Evolutionary conservation across 2,329 filamentous ascomycete genomes (phyloP), one percentile per base, ranked within the genome.

Genomic region (Teratosphaeria gauchensis): DNA sequence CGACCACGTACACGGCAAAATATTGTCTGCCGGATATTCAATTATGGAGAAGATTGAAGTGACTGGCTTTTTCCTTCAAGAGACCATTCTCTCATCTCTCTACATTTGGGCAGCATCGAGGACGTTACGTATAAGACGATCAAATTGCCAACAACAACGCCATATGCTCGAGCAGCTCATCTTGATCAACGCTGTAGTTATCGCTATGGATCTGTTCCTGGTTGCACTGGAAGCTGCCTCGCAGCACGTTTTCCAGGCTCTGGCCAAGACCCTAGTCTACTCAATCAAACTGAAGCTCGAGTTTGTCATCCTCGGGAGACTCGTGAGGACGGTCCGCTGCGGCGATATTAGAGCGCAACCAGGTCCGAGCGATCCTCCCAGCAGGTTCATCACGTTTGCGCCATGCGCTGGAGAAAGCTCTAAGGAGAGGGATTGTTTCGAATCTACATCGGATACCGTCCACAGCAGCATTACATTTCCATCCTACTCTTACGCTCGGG

Each of bases 151-250:
- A 5, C 61, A 62, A 5, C 65, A 65, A 1, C 65, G 68, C 5
- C 59, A 35, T 38, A 67, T 68, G 31, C 71, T 73, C 67, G 69
- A 69, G 57, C 72, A 74, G 55, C 66, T 75, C 7, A 65, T 72
- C 55, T 65, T 65, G 51, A 72, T 75, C 63, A 74, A 75, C 62
- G 61, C 71, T 52, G 64, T 70, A 51, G 73, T 75, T 61, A 73
- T 75, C 58, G 30, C 67, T 19, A 64, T 74, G 58, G 72, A 75
- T 58, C 66, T 74, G 12, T 69, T 62, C 0, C 65, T 75, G 1
- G 60, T 68, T 19, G 71, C 68, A 12, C 65, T 74, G n/a, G 71
- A 73, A 21, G 67, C 69, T 21, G 69, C 65, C 2, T 65, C 65
- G 19, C 55, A 69, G 2, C 72, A 63, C 58, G 70, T 72, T 21